These are phyloP conservation scores for Rhynchosporium graminicola DNA, from an alignment of 2,329 filamentous ascomycete species.

Conservation along the genomic window DNA sequence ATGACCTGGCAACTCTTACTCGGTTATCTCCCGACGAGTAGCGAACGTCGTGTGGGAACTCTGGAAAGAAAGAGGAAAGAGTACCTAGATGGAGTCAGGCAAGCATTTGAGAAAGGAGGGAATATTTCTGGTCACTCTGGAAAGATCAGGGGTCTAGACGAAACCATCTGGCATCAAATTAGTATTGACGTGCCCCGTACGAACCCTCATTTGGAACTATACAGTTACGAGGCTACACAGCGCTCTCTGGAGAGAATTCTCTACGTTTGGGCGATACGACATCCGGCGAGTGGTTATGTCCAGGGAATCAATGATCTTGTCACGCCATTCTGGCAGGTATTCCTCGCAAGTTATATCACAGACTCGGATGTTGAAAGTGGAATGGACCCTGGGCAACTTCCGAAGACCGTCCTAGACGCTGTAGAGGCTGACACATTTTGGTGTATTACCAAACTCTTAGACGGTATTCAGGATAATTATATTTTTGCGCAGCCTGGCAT, in stretches of 20 bases:
- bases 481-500: conserved; percentile 98
- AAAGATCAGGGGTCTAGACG: conserved; percentile 73
- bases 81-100: conserved; percentile 87
- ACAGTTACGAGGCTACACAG: conserved; percentile 94
- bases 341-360: conserved; percentile 92
- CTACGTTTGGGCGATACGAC: conserved; percentile 96
- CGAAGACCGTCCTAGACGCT: conserved; percentile 86
- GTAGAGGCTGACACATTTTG: conserved; percentile 98
- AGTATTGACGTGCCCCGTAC: conserved; percentile 97
- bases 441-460: conserved; percentile 96
- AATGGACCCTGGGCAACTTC: conserved; percentile 95
- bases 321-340: conserved; percentile 97
- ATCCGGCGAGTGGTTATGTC: conserved; percentile 96
- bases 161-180: conserved; percentile 99
- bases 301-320: conserved; percentile 99
- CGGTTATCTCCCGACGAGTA: conserved; percentile 95
- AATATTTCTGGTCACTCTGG: conserved; percentile 45
- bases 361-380: conserved; percentile 88
- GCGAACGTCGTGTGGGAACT: conserved; percentile 84
- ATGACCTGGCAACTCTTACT: conserved; percentile 99
- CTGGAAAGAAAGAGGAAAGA: conserved; percentile 94
- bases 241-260: conserved; percentile 90
- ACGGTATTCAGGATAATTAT: conserved; percentile 98
- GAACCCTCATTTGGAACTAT: conserved; percentile 92
- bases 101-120: conserved; percentile 68